Evolutionary conservation across 2,329 filamentous ascomycete genomes (phyloP).

Genomic region (Amesomyces nigricolor): DNA sequence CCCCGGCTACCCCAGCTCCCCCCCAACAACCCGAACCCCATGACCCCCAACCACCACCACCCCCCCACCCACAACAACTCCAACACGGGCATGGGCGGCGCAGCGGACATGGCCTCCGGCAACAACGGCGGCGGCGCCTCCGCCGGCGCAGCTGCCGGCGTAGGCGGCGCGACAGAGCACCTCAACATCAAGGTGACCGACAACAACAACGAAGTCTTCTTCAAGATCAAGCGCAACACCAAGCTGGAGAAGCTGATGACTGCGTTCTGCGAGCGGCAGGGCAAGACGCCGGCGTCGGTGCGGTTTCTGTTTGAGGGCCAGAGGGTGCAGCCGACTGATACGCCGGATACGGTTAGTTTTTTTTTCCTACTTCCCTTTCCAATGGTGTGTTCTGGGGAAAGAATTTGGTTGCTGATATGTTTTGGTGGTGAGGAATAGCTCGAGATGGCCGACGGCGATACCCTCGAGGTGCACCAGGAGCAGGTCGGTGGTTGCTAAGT

Average conservation of each 20-base stretch:
- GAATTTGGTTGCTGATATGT: slow-evolving; percentile 21
- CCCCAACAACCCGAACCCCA: slow-evolving; percentile 35
- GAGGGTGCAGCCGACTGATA: slow-evolving; percentile 82
- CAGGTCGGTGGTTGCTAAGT: slow-evolving; percentile 71
- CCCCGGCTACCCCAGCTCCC: slow-evolving; percentile 25
- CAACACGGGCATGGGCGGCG: too few relatives aligned
- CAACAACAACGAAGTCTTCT: slow-evolving; percentile 99
- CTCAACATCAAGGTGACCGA: slow-evolving; percentile 99
- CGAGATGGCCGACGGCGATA: slow-evolving; percentile 94
- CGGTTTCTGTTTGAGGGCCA: slow-evolving; percentile 96
- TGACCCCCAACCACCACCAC: slow-evolving; percentile 33
- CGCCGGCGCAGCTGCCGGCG: too few relatives aligned
- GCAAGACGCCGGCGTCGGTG: slow-evolving; percentile 77
- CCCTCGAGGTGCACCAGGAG: slow-evolving; percentile 94
- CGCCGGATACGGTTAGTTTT: slow-evolving; percentile 79
- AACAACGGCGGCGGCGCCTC: too few relatives aligned
- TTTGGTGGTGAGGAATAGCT: slow-evolving; percentile 54
- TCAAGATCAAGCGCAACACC: slow-evolving; percentile 98
- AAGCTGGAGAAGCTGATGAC: slow-evolving; percentile 97
- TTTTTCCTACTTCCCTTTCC: too few relatives aligned
- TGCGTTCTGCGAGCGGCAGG: slow-evolving; percentile 93
- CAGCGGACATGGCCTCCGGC: too few relatives aligned
- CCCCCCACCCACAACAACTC: too few relatives aligned
- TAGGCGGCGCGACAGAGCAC: slow-evolving; percentile 57
- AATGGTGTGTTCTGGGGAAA: neutral